phyloP scores from a whole-genome alignment of 225 moss, liverwort and hornwort genomes.

The Physcomitrellopsis africana region DNA sequence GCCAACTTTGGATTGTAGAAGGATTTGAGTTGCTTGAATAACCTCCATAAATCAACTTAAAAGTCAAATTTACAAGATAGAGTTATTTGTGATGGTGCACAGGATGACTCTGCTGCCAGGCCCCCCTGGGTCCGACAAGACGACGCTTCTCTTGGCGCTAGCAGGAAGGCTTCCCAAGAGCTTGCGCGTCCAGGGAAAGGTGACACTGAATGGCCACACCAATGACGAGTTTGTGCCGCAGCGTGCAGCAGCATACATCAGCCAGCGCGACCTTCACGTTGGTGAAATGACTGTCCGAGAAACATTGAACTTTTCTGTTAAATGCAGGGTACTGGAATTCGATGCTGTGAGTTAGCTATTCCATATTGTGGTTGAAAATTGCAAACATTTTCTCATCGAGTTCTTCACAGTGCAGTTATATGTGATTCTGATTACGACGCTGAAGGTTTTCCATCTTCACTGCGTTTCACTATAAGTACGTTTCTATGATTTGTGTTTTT shows the following conservation, averaged over 20 bases:
- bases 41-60: no score
- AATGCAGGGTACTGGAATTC: slow-evolving; percentile 20
- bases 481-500: background rate
- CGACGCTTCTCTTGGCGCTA: background rate
- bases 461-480: no score
- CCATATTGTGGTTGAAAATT: background rate
- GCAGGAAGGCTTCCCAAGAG: background rate
- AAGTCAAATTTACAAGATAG: no score
- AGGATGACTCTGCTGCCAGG: background rate
- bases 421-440: no score
- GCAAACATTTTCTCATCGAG: background rate
- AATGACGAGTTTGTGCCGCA: slow-evolving; percentile 30
- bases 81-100: background rate
- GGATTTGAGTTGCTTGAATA: no score
- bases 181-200: slow-evolving; percentile 5
- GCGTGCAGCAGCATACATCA: slow-evolving; percentile 23
- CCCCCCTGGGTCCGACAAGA: background rate
- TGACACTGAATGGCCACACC: slow-evolving; percentile 25
- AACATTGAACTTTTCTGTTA: slow-evolving; percentile 22
- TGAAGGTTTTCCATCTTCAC: no score
- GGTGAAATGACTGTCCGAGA: slow-evolving; percentile 28
- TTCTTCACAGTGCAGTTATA: no score
- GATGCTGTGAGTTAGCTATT: slow-evolving; percentile 6
- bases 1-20: no score
- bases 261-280: slow-evolving; percentile 28